These are phyloP conservation scores for Cercophora sp. DNA, from an alignment of 495 filamentous ascomycete species.

Conservation along the genomic window DNA sequence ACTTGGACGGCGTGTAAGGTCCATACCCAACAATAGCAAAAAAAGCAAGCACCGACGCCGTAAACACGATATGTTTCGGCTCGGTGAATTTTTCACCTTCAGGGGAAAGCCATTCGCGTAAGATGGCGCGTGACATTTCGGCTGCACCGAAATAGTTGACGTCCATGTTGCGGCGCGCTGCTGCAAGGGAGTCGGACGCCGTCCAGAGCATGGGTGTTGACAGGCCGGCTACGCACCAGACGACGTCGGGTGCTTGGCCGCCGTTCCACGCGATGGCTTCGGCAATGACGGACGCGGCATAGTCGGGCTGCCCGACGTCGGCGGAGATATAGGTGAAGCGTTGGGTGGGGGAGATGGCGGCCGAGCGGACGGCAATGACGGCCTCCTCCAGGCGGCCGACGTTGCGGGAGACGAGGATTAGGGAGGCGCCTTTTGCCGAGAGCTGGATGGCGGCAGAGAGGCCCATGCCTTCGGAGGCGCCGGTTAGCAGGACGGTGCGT, in stretches of 20 bases:
- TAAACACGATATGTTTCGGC: constrained; percentile 82
- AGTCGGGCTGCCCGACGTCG: constrained; percentile 68
- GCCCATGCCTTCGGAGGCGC: constrained; percentile 92
- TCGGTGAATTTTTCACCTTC: constrained; percentile 25
- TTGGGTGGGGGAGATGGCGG: constrained; percentile 61
- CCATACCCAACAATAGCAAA: constrained; percentile 77
- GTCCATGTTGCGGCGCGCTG: constrained; percentile 76
- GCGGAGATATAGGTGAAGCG: constrained; percentile 80
- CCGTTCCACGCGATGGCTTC: constrained; percentile 84
- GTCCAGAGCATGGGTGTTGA: constrained; percentile 71
- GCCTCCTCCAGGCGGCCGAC: constrained; percentile 69
- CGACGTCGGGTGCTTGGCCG: constrained; percentile 68
- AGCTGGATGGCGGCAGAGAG: constrained; percentile 66
- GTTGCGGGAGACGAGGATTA: constrained; percentile 80
- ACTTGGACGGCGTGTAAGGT: constrained; percentile 80
- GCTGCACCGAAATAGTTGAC: constrained; percentile 88
- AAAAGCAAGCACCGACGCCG: constrained; percentile 71
- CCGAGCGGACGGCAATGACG: constrained; percentile 60
- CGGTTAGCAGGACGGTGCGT: constrained; percentile 83
- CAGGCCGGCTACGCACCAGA: constrained; percentile 87
- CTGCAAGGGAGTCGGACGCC: constrained; percentile 60
- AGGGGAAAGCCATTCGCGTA: constrained; percentile 54
- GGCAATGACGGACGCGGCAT: constrained; percentile 61
- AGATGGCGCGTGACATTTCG: constrained; percentile 72
- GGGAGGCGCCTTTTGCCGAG: constrained; percentile 76